A percentile compares a stretch with the other conserved stretches of the same genome.
phyloP scores from a whole-genome alignment of 2,329 filamentous ascomycete species.

The Parastagonospora avenae region DNA sequence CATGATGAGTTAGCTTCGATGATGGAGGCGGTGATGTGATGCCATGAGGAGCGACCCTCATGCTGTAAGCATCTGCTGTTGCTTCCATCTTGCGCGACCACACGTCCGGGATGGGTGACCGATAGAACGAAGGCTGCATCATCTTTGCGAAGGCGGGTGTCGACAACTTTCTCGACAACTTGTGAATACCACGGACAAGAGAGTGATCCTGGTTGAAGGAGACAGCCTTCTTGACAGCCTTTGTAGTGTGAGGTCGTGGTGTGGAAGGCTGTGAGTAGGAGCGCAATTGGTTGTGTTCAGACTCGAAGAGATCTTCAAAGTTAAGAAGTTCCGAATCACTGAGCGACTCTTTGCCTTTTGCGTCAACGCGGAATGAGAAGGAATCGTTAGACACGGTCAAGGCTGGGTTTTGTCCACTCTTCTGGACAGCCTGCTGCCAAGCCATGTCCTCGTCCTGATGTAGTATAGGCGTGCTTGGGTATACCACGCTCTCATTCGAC shows the following conservation, averaged over 20 bases:
- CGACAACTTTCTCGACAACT: conserved; percentile 23
- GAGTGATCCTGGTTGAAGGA: conserved; percentile 26
- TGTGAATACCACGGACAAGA: conserved; percentile 28
- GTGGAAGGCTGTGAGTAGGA: conserved; percentile 42
- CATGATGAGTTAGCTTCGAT: conserved; percentile 31
- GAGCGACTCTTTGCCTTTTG: conserved; percentile 34
- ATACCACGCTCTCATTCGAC: conserved; percentile 57
- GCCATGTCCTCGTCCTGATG: conserved; percentile 56
- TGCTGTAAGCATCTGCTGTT: conserved; percentile 54
- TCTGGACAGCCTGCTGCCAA: conserved; percentile 61
- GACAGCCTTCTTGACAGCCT: conserved; percentile 32
- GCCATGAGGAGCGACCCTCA: conserved; percentile 49
- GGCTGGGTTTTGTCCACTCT: conserved; percentile 57
- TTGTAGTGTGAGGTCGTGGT: conserved; percentile 28
- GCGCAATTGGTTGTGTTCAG: conserved; percentile 30
- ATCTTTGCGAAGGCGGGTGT: conserved; percentile 52
- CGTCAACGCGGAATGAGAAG: conserved; percentile 39
- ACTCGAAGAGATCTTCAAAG: conserved; percentile 37
- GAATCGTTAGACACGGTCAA: conserved; percentile 36
- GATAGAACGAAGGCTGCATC: conserved; percentile 59
- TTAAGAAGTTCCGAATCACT: conserved; percentile 41
- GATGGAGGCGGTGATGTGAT: conserved; percentile 36
- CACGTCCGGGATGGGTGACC: conserved; percentile 51
- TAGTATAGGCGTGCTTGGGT: conserved; percentile 55
- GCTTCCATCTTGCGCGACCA: conserved; percentile 60